Evolutionary conservation across 2,329 filamentous ascomycete genomes (phyloP), one percentile per base, ranked within the genome.

Genomic region (Didymellaceae sp.): DNA sequence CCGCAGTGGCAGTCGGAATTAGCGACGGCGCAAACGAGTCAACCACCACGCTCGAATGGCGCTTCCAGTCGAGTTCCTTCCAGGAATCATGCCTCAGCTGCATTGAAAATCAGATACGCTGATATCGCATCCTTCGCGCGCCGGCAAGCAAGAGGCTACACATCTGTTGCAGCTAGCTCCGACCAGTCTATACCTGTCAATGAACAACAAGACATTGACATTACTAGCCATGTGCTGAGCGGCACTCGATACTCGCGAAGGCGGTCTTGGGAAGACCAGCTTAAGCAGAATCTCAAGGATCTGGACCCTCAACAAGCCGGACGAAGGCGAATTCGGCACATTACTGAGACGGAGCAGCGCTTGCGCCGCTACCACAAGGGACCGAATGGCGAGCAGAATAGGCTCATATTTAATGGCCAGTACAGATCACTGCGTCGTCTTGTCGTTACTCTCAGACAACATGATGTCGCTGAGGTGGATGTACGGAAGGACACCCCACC

Each of bases 341-440:
- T 63, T 13, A 33, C 48, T 33, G 18, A 25, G 8, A 42, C 48
- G 2, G 42, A 42, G 20, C 20, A 14, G 22, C 48, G 48, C 24
- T 13, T 51, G 20, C 16, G 28, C 17, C 17, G 18, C 6, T 37
- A 51, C 4, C 31, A 37, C n/a, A 24, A 38, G 13, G 40, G 41
- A 18, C 42, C 39, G n/a, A n/a, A 24, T 42, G 40, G 18, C 35
- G 35, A 1, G 41, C 21, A 24, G 9, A 21, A 41, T 20, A 24
- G 41, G 25, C 40, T 48, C 14, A 43, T 55, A 16, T 50, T 44
- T 32, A 40, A 62, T 22, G 68, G 67, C n/a, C 61, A 59, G 34
- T 71, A 70, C 46, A 49, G 68, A 22, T 68, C 67, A 14, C 52
- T 72, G 18, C 34, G 30, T 13, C 67, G 68, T 13, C 62, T 66